A percentile compares a stretch with the other conserved stretches of the same genome.
These are phyloP conservation scores for Colletotrichum australisinense DNA, from an alignment of 2,329 filamentous ascomycete genomes.

Conservation along the genomic window DNA sequence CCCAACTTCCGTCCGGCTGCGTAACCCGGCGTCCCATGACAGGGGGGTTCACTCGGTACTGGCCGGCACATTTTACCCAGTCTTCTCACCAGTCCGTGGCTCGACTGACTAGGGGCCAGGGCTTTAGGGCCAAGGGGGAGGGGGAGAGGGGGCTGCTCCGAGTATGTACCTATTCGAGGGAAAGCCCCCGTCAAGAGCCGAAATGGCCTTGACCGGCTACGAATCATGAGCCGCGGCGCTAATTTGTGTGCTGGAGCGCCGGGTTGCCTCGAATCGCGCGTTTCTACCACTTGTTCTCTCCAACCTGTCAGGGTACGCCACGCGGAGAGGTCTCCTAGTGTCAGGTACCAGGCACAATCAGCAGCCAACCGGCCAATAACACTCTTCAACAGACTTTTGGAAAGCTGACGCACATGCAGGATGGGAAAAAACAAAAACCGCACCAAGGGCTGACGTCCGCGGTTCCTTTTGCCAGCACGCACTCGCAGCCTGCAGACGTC, in stretches of 20 bases:
- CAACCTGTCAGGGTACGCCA: conserved; percentile 52
- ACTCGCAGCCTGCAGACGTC: conserved; percentile 3
- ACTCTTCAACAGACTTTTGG: conserved; percentile 1
- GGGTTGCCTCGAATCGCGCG: conserved; percentile 22
- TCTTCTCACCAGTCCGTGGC: conserved; percentile 16
- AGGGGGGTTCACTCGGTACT: conserved; percentile 17
- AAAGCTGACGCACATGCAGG: conserved; percentile 22
- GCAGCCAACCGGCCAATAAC: conserved; percentile 45
- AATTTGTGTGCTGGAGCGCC: conserved; percentile 7
- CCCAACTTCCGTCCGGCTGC: conserved; percentile 31
- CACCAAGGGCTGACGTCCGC: conserved; percentile 22
- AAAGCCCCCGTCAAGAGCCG: conserved; percentile 2
- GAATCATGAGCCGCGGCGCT: conserved; percentile 30
- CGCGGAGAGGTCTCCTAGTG: conserved; percentile 46
- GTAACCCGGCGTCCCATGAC: conserved; percentile 13
- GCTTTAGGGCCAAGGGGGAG: neutral
- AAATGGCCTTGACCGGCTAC: conserved; percentile 11
- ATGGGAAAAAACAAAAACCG: conserved; percentile 21
- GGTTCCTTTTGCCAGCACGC: conserved; percentile 17
- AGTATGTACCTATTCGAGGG: neutral
- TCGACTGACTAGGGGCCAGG: conserved; percentile 21
- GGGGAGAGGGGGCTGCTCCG: neutral
- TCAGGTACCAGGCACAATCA: conserved; percentile 55
- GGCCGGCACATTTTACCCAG: conserved; percentile 32
- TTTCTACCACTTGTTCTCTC: conserved; percentile 30